These are phyloP conservation scores for Aspergillus luchuensis DNA, from an alignment of 2,329 filamentous ascomycete species.

Conservation along the genomic window DNA sequence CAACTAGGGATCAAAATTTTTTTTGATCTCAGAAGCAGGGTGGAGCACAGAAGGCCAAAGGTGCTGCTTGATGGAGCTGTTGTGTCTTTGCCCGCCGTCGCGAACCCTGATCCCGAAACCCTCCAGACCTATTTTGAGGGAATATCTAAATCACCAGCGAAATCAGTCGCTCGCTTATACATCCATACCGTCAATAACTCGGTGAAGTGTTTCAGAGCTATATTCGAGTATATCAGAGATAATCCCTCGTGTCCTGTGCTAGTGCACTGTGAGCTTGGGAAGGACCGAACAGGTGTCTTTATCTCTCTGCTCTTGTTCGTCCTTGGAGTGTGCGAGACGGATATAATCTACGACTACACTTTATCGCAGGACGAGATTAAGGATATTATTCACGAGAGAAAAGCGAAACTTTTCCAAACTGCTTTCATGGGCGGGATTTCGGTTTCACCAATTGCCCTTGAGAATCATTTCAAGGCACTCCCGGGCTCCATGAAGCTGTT, in stretches of 20 bases:
- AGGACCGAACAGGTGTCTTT: constrained; percentile 74
- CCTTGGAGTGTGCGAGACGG: constrained; percentile 61
- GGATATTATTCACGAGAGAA: background rate
- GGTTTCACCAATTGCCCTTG: background rate
- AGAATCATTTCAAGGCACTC: background rate
- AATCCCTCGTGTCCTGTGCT: constrained; percentile 54
- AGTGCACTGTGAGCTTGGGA: constrained; percentile 75
- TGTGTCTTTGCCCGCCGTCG: background rate
- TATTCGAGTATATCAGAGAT: constrained; percentile 2
- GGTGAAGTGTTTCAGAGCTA: background rate
- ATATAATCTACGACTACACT: constrained; percentile 66
- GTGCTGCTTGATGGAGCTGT: background rate
- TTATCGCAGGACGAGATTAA: background rate
- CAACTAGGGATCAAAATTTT: background rate
- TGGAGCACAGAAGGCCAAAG: background rate
- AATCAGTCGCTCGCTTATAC: background rate
- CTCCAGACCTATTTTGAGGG: background rate
- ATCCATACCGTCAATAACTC: background rate
- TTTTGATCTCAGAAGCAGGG: background rate
- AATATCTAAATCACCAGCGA: background rate
- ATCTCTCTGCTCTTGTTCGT: constrained; percentile 66
- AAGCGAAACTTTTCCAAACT: background rate
- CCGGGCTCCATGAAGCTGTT: background rate
- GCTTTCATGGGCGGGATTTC: background rate
- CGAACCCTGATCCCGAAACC: background rate